Base-by-base conservation (phyloP, 1,139 yeast species). In the Saccharomyces pastorianus region DNA sequence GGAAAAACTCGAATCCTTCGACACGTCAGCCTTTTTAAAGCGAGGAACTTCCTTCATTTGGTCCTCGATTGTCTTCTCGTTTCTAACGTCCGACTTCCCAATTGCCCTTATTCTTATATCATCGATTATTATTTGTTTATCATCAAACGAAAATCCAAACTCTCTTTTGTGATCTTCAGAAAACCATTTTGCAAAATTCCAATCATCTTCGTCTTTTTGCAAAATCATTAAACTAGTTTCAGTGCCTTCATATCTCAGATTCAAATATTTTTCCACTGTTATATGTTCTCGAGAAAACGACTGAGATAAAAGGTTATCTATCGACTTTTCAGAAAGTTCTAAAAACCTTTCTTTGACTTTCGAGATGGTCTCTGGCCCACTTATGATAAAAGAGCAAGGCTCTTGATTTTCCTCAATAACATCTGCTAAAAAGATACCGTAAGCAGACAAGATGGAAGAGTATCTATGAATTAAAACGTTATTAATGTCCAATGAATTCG, bases 161-260 rank as follows among this genome's bases (percentile, higher is more conserved):
- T 86, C 91, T 56, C 80, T 77, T 59, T 77, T 73, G 65, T 86
- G 93, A 53, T 75, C 70, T 6, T 71, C 68, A 47, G 77, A 68
- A 64, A 83, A 83, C 51, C 69, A 70, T n/a, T 65, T 61, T 3
- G 63, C 60, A 44, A 70, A 69, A 47, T 74, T 69, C 61, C 72
- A 67, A 6, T 59, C 63, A 26, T 59, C 64, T 9, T 59, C 66
- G 6, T 70, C 66, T 57, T 67, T 78, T 17, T 38, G 44, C 52
- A 72, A 64, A 38, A 88, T 81, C 84, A 90, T 85, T 59, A 91
- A 74, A 49, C 85, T 84, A 2, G 96, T 85, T 65, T 90, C 97
- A 17, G 96, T 85, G 6, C 97, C 97, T 58, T 82, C 81, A 67
- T 88, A 91, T 63, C 95, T 78, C 77, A 91, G 74, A 66, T 90